A percentile compares a stretch with the other conserved stretches of the same genome.
These are phyloP conservation scores for Rosa hybrid DNA, from an alignment of 331 rosid species.

Conservation along the genomic window DNA sequence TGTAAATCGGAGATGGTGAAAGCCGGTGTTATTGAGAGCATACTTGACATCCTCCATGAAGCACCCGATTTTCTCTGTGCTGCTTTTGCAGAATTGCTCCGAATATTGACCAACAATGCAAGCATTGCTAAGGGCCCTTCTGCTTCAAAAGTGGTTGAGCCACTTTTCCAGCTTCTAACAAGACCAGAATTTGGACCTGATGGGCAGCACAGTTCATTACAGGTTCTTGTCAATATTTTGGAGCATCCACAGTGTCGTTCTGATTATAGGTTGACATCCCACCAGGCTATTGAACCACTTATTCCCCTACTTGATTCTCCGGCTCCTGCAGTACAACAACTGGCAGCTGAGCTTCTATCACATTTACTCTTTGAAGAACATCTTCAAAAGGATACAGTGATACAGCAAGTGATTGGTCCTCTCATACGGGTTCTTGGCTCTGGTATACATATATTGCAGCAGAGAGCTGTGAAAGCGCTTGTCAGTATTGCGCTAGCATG, in stretches of 20 bases:
- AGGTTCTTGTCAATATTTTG: conserved; percentile 94
- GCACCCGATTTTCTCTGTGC: conserved; percentile 94
- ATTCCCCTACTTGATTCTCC: conserved; percentile 93
- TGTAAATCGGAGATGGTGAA: conserved; percentile 99
- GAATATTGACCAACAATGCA: conserved; percentile 96
- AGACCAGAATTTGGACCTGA: conserved; percentile 90
- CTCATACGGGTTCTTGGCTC: conserved; percentile 86
- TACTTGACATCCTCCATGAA: conserved; percentile 76
- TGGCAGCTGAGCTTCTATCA: conserved; percentile 96
- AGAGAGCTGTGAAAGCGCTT: conserved; percentile 97
- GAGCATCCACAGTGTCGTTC: conserved; percentile 98
- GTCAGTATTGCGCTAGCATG: conserved; percentile 86
- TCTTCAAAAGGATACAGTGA: conserved; percentile 86
- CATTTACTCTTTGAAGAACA: conserved; percentile 88
- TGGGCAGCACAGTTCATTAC: conserved; percentile 94
- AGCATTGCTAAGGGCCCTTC: conserved; percentile 94
- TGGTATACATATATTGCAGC: conserved; percentile 91
- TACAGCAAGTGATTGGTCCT: conserved; percentile 91
- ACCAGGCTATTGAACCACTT: conserved; percentile 87
- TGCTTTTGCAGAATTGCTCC: conserved; percentile 84
- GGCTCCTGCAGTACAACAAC: conserved; percentile 89
- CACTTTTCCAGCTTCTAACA: conserved; percentile 77
- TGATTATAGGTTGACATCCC: conserved; percentile 72
- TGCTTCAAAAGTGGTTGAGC: conserved; percentile 91
- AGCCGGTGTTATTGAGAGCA: conserved; percentile 89